Conservation (phyloP, 768 basidiomycete species). For the Amanita muscaria region DNA sequence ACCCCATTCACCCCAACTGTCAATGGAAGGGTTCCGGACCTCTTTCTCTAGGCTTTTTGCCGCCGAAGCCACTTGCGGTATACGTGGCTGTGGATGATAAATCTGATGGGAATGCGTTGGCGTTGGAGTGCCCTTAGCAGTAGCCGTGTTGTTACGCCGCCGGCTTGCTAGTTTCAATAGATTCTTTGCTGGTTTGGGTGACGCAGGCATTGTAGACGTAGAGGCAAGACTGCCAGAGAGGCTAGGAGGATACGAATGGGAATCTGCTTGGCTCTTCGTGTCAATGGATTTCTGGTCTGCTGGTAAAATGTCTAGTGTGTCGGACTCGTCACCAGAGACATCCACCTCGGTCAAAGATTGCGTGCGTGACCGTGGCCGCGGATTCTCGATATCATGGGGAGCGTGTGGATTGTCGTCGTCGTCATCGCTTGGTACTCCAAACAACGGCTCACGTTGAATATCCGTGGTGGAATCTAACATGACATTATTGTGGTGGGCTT, state of each 20-base stretch:
- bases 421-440: constrained; percentile 43
- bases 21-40: constrained; percentile 6
- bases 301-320: constrained; percentile 17
- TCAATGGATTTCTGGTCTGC: constrained; percentile 34
- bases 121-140: constrained; percentile 8
- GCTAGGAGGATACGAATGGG: constrained; percentile 59
- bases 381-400: constrained; percentile 39
- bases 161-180: constrained; percentile 32
- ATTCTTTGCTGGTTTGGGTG: constrained; percentile 24
- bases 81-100: constrained; percentile 13
- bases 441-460: constrained; percentile 51
- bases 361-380: constrained; percentile 26
- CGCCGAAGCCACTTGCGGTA: constrained; percentile 7
- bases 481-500: constrained; percentile 36
- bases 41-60: constrained; percentile 3
- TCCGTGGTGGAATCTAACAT: constrained; percentile 34
- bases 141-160: neutral
- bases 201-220: constrained; percentile 20
- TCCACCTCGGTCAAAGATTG: constrained; percentile 19
- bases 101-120: constrained; percentile 4
- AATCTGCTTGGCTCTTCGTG: constrained; percentile 25
- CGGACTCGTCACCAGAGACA: neutral
- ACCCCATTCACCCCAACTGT: constrained; percentile 45
- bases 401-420: constrained; percentile 39
- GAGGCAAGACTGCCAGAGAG: constrained; percentile 34